Percentiles rank a stretch among this genome's conserved stretches.
Evolutionary conservation across 805 yeast species (phyloP).

Genomic region (Starmerella floris): DNA sequence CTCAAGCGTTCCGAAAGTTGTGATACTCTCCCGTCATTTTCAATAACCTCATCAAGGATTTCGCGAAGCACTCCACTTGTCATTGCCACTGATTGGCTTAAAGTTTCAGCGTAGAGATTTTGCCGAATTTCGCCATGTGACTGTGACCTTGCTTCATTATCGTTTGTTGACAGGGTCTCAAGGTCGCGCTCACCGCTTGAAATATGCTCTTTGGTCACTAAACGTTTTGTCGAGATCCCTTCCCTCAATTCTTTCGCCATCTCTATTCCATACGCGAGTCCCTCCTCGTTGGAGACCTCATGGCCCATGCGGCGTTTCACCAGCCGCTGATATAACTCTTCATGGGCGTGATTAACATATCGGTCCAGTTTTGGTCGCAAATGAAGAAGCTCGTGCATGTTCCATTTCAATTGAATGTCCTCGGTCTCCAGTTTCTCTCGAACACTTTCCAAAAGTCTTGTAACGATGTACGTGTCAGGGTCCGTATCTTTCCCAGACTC

Average conservation of each 20-base stretch:
- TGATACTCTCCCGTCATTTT: not conserved
- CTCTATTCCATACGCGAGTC: no score
- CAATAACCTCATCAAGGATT: not conserved
- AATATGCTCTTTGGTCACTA: no score
- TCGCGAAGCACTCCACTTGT: not conserved
- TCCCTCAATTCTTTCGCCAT: no score
- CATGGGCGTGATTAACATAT: conserved; percentile 2
- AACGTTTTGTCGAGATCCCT: no score
- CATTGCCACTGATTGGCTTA: not conserved
- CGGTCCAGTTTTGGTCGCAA: conserved; percentile 8
- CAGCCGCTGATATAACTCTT: not conserved
- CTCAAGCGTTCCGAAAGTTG: not conserved
- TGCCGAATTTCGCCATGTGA: no score
- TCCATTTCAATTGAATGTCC: not conserved
- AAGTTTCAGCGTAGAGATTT: not conserved
- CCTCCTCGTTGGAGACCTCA: no score
- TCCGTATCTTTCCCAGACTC: not conserved
- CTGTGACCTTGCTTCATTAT: no score
- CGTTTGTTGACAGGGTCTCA: no score
- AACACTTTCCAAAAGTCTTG: conserved; percentile 1
- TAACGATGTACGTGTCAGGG: not conserved
- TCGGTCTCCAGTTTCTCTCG: conserved; percentile 1
- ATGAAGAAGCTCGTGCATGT: not conserved
- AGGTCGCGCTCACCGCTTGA: no score
- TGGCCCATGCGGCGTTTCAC: not conserved